Evolutionary conservation across 2,329 filamentous ascomycete species (phyloP).

Genomic region (Aspergillus sp.): DNA sequence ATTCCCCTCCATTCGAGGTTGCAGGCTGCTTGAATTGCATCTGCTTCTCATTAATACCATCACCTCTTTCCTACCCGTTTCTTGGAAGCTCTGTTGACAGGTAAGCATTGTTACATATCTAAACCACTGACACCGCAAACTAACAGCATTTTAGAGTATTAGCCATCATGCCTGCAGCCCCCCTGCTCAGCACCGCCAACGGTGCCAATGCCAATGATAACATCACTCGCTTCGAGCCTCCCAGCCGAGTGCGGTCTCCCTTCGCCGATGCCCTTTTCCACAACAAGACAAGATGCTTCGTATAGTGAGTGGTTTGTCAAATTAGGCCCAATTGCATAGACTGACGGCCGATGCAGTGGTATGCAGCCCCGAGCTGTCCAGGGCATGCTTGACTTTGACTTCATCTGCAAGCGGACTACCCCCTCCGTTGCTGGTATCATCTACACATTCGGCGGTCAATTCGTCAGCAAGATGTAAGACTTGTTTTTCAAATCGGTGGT

Average conservation of each 20-base stretch:
- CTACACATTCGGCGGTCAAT: conserved; percentile 99
- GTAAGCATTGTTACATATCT: conserved; percentile 9
- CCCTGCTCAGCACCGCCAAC: conserved; percentile 51
- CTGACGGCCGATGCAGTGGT: conserved; percentile 55
- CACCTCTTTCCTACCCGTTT: conserved; percentile 9
- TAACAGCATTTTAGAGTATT: conserved; percentile 18
- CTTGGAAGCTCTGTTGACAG: conserved; percentile 23
- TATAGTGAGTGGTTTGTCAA: conserved; percentile 65
- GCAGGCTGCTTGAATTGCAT: background rate
- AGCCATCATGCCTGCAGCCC: conserved; percentile 57
- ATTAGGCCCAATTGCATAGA: background rate
- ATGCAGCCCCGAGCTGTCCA: conserved; percentile 92
- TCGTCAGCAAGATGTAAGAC: conserved; percentile 96
- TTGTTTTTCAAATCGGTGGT: background rate
- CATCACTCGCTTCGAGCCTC: conserved; percentile 92
- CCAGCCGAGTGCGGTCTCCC: conserved; percentile 88
- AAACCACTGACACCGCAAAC: background rate
- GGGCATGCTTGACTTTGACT: conserved; percentile 98
- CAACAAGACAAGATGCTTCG: conserved; percentile 99
- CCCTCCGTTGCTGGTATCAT: conserved; percentile 98
- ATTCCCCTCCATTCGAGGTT: conserved; percentile 15
- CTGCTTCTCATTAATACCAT: conserved; percentile 14
- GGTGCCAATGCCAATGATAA: conserved; percentile 86
- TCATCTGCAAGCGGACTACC: conserved; percentile 98
- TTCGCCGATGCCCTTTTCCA: conserved; percentile 92